Conservation (phyloP, 768 basidiomycete species). For the Boletus patriciae region DNA sequence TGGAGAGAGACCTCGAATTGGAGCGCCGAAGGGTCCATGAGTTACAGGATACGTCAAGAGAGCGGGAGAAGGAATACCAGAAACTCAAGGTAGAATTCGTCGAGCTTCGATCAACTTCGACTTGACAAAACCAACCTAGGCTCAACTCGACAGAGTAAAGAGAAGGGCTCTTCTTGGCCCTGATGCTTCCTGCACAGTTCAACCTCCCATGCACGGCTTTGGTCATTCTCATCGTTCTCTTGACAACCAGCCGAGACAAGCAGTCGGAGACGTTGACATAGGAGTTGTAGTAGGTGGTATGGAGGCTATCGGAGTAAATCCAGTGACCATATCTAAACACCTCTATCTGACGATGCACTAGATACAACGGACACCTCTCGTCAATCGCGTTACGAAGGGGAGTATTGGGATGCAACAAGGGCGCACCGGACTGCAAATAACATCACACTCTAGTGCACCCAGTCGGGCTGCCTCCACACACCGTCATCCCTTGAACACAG, state of each 20-base stretch:
- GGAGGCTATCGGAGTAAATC: slow-evolving; percentile 59
- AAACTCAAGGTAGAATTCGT: slow-evolving; percentile 64
- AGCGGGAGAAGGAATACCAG: slow-evolving; percentile 84
- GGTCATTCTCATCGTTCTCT: slow-evolving; percentile 17
- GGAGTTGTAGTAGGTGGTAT: slow-evolving; percentile 62
- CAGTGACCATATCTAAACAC: not conserved
- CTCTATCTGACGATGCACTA: slow-evolving; percentile 28
- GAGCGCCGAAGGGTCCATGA: slow-evolving; percentile 75
- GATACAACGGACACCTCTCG: slow-evolving; percentile 71
- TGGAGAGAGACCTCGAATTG: slow-evolving; percentile 77
- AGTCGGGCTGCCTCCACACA: slow-evolving; percentile 29
- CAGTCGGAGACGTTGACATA: slow-evolving; percentile 40
- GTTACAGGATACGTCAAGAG: slow-evolving; percentile 68
- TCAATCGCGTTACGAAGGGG: slow-evolving; percentile 44
- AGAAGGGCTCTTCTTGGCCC: slow-evolving; percentile 72
- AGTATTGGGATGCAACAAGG: slow-evolving; percentile 35
- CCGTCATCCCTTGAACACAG: slow-evolving; percentile 44
- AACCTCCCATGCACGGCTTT: slow-evolving; percentile 20
- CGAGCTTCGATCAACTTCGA: not conserved
- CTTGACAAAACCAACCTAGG: slow-evolving; percentile 38
- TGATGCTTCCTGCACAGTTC: slow-evolving; percentile 15
- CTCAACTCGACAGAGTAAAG: slow-evolving; percentile 80
- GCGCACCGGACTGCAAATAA: slow-evolving; percentile 31
- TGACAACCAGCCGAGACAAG: slow-evolving; percentile 20
- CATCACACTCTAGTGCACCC: slow-evolving; percentile 21